Base-by-base conservation (phyloP, 2,329 filamentous ascomycete species). In the Penicillium psychrosexuale region DNA sequence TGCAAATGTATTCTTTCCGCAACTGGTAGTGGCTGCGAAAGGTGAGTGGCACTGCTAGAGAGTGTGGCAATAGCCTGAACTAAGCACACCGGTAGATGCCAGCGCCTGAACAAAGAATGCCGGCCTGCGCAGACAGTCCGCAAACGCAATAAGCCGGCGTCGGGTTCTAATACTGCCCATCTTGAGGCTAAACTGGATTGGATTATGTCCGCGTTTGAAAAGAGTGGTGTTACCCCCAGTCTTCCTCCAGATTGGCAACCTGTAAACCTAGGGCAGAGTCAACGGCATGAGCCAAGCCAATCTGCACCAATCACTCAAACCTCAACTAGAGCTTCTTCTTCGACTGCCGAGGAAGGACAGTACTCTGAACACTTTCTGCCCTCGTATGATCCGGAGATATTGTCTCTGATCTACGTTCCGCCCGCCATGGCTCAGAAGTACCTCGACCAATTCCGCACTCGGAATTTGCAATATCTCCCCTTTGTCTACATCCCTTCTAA, bases 101-200 rank as follows among this genome's bases (percentile, higher is more conserved):
- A 72, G 45, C 74, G 77, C 5, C 63, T 79, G 1, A 69, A 70
- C 22, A 75, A 74, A 57, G 65, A 73, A 44, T 79, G 77, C 56
- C 65, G 68, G 17, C 72, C 76, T 11, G 71, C 75, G 8, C 61
- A 63, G 17, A 68, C 72, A n/a, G 64, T 57, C 12, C 58, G 63
- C 43, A 65, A 61, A 56, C 63, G 71, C 13, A 70, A 74, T 47
- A 70, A 64, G 40, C 68, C 64, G 17, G 56, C 55, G 9, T 50
- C 58, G 9, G 46, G 57, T 13, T 61, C 64, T 8, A 65, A 56
- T 43, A 65, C 61, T 8, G 60, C 64, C 5, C 60, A 66, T 24
- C 61, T 70, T 3, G 68, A 70, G 51, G 68, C 63, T 27, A 69
- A 69, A 48, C 57, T 69, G 30, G 66, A 69, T 48, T 64, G 58